Evolutionary conservation across 768 basidiomycete species (phyloP).

Genomic region (Strobilomyces echinocephalus): DNA sequence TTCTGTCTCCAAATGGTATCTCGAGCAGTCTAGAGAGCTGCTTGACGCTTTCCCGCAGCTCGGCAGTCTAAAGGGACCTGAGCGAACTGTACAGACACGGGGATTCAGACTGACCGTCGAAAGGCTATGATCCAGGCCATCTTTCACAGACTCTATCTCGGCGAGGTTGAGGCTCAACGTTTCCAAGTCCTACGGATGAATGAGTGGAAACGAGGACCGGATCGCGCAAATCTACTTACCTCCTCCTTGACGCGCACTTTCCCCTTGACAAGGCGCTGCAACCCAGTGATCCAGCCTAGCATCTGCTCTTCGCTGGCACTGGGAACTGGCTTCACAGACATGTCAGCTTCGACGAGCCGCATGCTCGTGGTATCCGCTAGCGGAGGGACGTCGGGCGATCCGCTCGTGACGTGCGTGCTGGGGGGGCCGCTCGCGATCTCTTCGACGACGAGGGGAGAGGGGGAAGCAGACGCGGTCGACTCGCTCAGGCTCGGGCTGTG

Average conservation of each 20-base stretch:
- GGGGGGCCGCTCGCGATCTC: conserved; percentile 1
- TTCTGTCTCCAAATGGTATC: conserved; percentile 29
- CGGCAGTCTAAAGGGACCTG: conserved; percentile 11
- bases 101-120: conserved; percentile 15
- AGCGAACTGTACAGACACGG: not conserved
- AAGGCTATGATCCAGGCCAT: conserved; percentile 1
- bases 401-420: conserved; percentile 19
- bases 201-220: not conserved
- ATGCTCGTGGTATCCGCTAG: not conserved
- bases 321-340: not conserved
- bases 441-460: conserved; percentile 1
- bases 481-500: conserved; percentile 3
- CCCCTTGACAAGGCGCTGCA: conserved; percentile 31
- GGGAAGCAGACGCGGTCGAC: not conserved
- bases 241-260: conserved; percentile 22
- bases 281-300: conserved; percentile 13
- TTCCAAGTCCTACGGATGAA: conserved; percentile 20
- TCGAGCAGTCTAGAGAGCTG: conserved; percentile 26
- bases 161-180: conserved; percentile 26
- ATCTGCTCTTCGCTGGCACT: conserved; percentile 8
- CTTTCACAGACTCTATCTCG: conserved; percentile 28
- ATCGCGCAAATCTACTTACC: conserved; percentile 6
- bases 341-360: not conserved
- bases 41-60: conserved; percentile 17
- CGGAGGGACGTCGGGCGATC: conserved; percentile 9